A percentile compares a stretch with the other conserved stretches of the same genome.
These are phyloP conservation scores for Cucumis hystrix DNA, from an alignment of 306 rosid species.

Conservation along the genomic window DNA sequence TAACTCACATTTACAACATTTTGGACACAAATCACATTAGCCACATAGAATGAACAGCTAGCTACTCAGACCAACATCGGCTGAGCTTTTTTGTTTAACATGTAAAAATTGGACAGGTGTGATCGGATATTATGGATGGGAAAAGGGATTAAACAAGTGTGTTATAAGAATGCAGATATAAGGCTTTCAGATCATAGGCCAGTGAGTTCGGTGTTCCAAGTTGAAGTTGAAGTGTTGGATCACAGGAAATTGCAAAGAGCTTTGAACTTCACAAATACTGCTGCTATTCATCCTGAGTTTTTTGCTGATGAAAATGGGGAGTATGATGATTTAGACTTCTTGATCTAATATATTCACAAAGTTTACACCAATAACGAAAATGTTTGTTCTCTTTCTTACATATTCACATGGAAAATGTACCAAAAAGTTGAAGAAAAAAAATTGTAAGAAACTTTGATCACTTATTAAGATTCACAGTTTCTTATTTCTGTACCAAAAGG, in stretches of 20 bases:
- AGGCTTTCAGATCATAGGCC: slow-evolving; percentile 80
- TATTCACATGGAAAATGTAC: background rate
- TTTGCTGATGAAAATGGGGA: slow-evolving; percentile 38
- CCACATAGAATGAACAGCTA: background rate
- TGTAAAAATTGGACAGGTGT: slow-evolving; percentile 37
- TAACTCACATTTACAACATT: background rate
- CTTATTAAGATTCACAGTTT: background rate
- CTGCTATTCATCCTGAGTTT: slow-evolving; percentile 53
- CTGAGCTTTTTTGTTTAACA: background rate
- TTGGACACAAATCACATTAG: background rate
- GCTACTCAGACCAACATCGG: background rate
- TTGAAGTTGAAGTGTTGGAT: slow-evolving; percentile 80
- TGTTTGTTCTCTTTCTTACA: background rate
- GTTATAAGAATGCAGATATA: slow-evolving; percentile 49
- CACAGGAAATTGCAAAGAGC: slow-evolving; percentile 71
- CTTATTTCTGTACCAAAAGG: too few species aligned
- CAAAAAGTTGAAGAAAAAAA: background rate
- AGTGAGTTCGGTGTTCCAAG: slow-evolving; percentile 52
- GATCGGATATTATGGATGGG: slow-evolving; percentile 83
- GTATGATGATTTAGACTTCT: slow-evolving; percentile 1
- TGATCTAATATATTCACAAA: background rate
- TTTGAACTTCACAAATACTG: slow-evolving; percentile 43
- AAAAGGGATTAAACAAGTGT: slow-evolving; percentile 64
- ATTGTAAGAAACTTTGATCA: background rate
- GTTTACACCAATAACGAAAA: background rate